These are phyloP conservation scores for Syncephalastrum sp. DNA, from an alignment of 371 early-diverging fungal species.

Conservation along the genomic window DNA sequence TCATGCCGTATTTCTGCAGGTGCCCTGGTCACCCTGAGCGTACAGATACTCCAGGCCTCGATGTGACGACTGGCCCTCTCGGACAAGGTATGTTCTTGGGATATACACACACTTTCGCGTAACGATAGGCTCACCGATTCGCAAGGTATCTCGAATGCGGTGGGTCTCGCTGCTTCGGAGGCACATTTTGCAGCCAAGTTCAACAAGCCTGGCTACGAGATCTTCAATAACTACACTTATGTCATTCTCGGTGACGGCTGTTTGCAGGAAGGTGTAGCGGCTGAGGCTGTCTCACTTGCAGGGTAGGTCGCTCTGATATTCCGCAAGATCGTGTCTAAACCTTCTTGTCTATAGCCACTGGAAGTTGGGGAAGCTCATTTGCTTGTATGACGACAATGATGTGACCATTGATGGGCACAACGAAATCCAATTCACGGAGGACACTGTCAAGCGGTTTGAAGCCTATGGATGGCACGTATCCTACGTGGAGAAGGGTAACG, in stretches of 20 bases:
- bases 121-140: not conserved
- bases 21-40: constrained; percentile 95
- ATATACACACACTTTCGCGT: not conserved
- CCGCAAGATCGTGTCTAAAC: not conserved
- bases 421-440: constrained; percentile 90
- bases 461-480: constrained; percentile 93
- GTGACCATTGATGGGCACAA: constrained; percentile 96
- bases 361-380: constrained; percentile 89
- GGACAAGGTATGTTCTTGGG: constrained; percentile 81
- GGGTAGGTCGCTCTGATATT: constrained; percentile 51
- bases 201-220: constrained; percentile 78
- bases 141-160: constrained; percentile 75
- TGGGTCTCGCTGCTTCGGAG: constrained; percentile 94
- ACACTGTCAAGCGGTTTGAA: constrained; percentile 88
- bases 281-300: constrained; percentile 95
- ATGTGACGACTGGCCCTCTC: constrained; percentile 98
- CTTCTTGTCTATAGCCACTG: constrained; percentile 65
- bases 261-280: constrained; percentile 97
- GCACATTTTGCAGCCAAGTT: constrained; percentile 88
- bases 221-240: constrained; percentile 87
- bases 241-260: constrained; percentile 98
- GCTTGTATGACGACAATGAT: constrained; percentile 97
- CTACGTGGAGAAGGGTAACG: constrained; percentile 81
- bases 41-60: constrained; percentile 86
- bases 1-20: too few species aligned